These are phyloP conservation scores for Sporothrix humicola DNA, from an alignment of 2,329 filamentous ascomycete species.

Conservation along the genomic window DNA sequence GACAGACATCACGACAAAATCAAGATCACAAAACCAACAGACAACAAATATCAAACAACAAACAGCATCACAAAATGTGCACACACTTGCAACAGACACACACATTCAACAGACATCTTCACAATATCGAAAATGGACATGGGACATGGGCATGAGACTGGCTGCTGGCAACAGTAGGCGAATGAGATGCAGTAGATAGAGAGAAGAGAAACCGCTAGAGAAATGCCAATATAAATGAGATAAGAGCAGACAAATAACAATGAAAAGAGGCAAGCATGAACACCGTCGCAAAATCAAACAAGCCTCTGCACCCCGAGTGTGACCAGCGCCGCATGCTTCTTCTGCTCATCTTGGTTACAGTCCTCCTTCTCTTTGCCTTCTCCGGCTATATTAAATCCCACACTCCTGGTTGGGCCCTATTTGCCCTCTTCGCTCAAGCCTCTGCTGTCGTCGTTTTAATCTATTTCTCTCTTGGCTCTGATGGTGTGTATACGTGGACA, in stretches of 20 bases:
- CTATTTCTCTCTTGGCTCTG: neutral
- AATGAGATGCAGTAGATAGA: constrained; percentile 14
- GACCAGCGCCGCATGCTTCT: constrained; percentile 5
- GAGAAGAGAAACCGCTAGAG: neutral
- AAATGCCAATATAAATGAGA: neutral
- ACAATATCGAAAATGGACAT: neutral
- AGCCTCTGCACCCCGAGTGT: neutral
- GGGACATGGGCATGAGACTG: neutral
- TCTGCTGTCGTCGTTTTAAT: neutral
- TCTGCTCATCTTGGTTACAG: neutral
- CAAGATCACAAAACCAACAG: neutral
- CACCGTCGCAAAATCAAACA: neutral
- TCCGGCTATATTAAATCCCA: constrained; percentile 24
- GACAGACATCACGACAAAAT: neutral
- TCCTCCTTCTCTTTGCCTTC: neutral
- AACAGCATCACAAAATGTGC: neutral
- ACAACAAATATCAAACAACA: neutral
- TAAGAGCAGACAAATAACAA: neutral
- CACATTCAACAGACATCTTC: neutral
- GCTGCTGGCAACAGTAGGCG: constrained; percentile 12
- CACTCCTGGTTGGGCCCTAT: constrained; percentile 25
- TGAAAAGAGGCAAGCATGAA: too few relatives aligned
- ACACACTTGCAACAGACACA: neutral
- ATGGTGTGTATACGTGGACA: constrained; percentile 30
- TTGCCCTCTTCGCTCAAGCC: neutral